Base-by-base conservation (phyloP, 345 rosid species). In the Cardamine chenopodiifolia region DNA sequence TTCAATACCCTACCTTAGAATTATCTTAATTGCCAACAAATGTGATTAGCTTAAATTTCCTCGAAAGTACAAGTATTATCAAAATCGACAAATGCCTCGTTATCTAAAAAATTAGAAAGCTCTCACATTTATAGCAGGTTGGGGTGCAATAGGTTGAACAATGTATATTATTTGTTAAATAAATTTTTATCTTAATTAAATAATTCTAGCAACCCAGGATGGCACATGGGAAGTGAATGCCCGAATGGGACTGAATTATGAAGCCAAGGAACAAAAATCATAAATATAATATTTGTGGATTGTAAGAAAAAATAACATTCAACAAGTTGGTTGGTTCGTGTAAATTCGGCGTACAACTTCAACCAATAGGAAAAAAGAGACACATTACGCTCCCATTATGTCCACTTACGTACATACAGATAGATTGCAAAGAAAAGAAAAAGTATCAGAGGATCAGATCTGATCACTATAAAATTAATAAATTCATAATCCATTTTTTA, bases 221-320 rank as follows among this genome's bases (percentile, higher is more conserved):
- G 58, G 63, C 74, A 68, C 79, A 76, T 76, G 74, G 74, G 79
- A 53, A 75, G 64, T 68, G 74, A 67, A 35, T 52, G 57, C 40
- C 70, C 47, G 74, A 69, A 70, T 76, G 75, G 70, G 75, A 62
- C 75, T 70, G 11, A 62, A 47, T 62, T 45, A 63, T 63, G 47
- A 62, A 49, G 49, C 50, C 28, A 49, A 3, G n/a, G 5, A 9
- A 19, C 35, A 15, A 6, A 37, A 26, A 19, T 17, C 19, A 45
- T 45, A 45, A 5, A 52, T 62, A 8, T 39, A 8, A 57, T 9
- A 28, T 47, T 35, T 20, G 34, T 25, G 40, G 13, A 60, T 75
- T 17, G 32, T 60, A 7, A 11, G 7, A 39, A 42, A 57, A 47
- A 59, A 25, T 53, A 28, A 61, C 22, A 54, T 45, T 35, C 57